A percentile compares a stretch with the other conserved stretches of the same genome.
Conservation (phyloP, 1,139 yeast genomes). For the Petasospora rhodanensis region DNA sequence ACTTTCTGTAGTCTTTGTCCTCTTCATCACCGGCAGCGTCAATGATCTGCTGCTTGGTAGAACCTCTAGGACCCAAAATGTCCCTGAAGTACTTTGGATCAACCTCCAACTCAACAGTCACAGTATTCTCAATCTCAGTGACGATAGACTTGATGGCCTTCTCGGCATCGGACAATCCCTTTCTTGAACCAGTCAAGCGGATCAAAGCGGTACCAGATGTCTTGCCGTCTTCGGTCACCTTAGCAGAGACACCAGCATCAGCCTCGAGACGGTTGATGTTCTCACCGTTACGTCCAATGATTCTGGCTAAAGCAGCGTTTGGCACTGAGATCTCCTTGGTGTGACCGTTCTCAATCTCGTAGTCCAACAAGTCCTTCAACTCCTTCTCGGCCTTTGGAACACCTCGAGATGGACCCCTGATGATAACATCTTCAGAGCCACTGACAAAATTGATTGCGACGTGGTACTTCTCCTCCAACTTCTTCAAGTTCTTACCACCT, state of each 20-base stretch:
- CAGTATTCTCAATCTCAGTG: constrained; percentile 61
- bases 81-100: constrained; percentile 76
- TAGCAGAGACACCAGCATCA: constrained; percentile 72
- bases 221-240: constrained; percentile 46
- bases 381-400: constrained; percentile 86
- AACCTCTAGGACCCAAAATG: constrained; percentile 80
- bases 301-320: constrained; percentile 65
- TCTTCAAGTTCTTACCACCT: constrained; percentile 73
- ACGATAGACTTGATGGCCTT: constrained; percentile 60
- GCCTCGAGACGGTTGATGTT: constrained; percentile 79
- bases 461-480: constrained; percentile 84
- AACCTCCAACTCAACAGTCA: constrained; percentile 59
- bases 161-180: constrained; percentile 74
- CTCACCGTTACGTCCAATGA: constrained; percentile 89
- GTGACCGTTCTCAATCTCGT: constrained; percentile 84
- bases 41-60: constrained; percentile 69
- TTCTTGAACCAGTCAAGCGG: constrained; percentile 73
- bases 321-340: constrained; percentile 63
- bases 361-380: constrained; percentile 74
- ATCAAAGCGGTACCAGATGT: constrained; percentile 49
- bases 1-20: constrained; percentile 42
- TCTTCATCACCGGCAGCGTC: constrained; percentile 70
- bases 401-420: constrained; percentile 90
- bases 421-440: constrained; percentile 58
- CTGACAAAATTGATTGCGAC: constrained; percentile 77